A percentile compares a stretch with the other conserved stretches of the same genome.
These are phyloP conservation scores for Kodamaea leandrae DNA, from an alignment of 805 yeast species.

Conservation along the genomic window DNA sequence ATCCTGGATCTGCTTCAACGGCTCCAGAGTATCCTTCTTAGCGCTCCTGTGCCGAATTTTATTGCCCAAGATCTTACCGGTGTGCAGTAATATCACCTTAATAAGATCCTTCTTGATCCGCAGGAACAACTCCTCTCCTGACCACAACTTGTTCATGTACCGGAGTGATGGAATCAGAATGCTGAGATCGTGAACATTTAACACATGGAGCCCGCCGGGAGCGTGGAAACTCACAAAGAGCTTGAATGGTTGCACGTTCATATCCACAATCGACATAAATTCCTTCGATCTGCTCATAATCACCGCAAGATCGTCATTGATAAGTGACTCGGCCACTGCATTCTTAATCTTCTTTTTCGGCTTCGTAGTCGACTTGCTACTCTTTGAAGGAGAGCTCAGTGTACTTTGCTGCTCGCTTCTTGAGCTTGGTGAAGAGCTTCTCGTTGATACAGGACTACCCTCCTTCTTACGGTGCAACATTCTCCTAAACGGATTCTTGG, in stretches of 20 bases:
- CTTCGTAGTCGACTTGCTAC: not conserved
- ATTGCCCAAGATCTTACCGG: constrained; percentile 78
- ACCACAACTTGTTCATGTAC: constrained; percentile 66
- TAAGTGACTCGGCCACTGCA: constrained; percentile 11
- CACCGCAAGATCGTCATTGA: constrained; percentile 35
- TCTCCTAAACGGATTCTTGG: constrained; percentile 8
- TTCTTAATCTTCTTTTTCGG: not conserved
- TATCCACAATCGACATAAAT: constrained; percentile 39
- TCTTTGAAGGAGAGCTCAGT: not conserved
- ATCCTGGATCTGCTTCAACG: constrained; percentile 40
- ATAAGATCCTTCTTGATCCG: constrained; percentile 62
- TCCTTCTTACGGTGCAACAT: constrained; percentile 2
- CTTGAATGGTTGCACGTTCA: constrained; percentile 32
- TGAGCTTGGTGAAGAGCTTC: not conserved
- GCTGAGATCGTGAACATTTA: constrained; percentile 74
- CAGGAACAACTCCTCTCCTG: constrained; percentile 62
- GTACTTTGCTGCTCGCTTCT: not conserved
- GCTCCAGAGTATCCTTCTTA: constrained; percentile 20
- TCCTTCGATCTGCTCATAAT: constrained; percentile 44
- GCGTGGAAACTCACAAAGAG: constrained; percentile 76
- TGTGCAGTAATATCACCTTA: constrained; percentile 56
- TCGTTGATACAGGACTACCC: constrained; percentile 1
- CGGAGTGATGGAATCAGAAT: constrained; percentile 61
- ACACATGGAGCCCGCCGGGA: constrained; percentile 61
- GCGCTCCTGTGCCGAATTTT: constrained; percentile 51